Conservation (phyloP, 2,329 filamentous ascomycete genomes). For the Exophiala oligosperma region DNA sequence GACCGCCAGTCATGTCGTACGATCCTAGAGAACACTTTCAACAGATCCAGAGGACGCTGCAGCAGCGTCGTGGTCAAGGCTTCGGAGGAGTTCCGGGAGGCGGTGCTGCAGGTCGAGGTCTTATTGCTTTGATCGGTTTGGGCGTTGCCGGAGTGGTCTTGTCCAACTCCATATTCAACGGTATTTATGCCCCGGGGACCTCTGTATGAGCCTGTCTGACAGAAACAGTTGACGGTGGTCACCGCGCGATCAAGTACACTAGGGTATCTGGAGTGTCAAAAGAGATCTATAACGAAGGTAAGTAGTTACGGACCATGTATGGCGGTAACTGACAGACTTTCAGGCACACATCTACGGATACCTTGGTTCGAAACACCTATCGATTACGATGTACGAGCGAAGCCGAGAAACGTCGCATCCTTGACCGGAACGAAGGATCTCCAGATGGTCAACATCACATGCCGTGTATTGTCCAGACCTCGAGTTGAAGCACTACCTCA, state of each 20-base stretch:
- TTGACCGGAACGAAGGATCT: conserved; percentile 98
- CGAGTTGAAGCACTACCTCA: conserved; percentile 85
- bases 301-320: not conserved
- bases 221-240: conserved; percentile 82
- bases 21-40: conserved; percentile 67
- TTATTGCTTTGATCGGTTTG: conserved; percentile 56
- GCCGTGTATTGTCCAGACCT: conserved; percentile 93
- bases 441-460: conserved; percentile 99
- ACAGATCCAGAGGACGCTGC: conserved; percentile 63
- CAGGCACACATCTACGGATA: conserved; percentile 88
- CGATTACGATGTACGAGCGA: conserved; percentile 96
- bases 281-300: conserved; percentile 95
- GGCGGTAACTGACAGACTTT: conserved; percentile 5
- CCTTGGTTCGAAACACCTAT: conserved; percentile 98
- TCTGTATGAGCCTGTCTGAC: conserved; percentile 10
- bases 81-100: conserved; percentile 53
- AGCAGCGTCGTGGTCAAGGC: conserved; percentile 53
- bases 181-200: conserved; percentile 40
- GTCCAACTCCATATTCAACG: conserved; percentile 67
- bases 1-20: conserved; percentile 25
- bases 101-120: conserved; percentile 55
- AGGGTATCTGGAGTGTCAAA: conserved; percentile 88
- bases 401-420: conserved; percentile 93
- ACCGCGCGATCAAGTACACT: conserved; percentile 98
- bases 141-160: conserved; percentile 42